Evolutionary conservation across 2,329 filamentous ascomycete genomes (phyloP), one percentile per base, ranked within the genome.

Genomic region (Teratosphaeria destructans): DNA sequence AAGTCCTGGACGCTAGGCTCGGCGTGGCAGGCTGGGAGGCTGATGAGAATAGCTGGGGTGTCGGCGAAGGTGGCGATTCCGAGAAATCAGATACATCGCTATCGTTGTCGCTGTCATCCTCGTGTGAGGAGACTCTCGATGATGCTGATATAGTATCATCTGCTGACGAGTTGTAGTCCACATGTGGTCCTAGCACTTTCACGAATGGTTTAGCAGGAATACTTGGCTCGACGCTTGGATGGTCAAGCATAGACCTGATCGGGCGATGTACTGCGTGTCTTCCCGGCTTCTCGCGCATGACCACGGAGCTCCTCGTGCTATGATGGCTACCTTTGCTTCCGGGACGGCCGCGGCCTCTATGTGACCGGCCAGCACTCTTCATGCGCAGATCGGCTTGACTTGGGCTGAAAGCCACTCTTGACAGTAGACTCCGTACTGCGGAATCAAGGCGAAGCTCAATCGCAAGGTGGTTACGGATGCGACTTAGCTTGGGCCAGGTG

Each of bases 401-500:
- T 57, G 83, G 79, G 34, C 83, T 86, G 67, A 90, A 90, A 16
- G 86, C 85, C 2, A 90, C 84, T 3, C 85, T 78, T 2, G 86
- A 82, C 34, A 87, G 81, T 32, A 91, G 76, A 11, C 80, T 78
- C 62, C 88, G 85, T 1, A 93, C 87, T 2, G 88, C 87, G 23
- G 83, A 80, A 69, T 94, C 89, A 1, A 97, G 76, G 3, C 91
- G 90, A 54, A 96, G 76, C 71, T 97, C 93, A 58, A 96, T 90
- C 3, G 91, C 89, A 66, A 90, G 90, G 58, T 91, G 87, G 68
- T 96, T 94, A 47, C 89, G 82, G 67, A 97, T 88, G 12, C 90
- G 85, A 63, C 87, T 88, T 10, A 97, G 77, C 71, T 92, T 92
- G 0, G 92, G 91, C 93, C 92, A 97, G 0, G 92, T 95, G 2